Evolutionary conservation across 2,329 filamentous ascomycete genomes (phyloP).

Genomic region (Keithomyces neogunnii): DNA sequence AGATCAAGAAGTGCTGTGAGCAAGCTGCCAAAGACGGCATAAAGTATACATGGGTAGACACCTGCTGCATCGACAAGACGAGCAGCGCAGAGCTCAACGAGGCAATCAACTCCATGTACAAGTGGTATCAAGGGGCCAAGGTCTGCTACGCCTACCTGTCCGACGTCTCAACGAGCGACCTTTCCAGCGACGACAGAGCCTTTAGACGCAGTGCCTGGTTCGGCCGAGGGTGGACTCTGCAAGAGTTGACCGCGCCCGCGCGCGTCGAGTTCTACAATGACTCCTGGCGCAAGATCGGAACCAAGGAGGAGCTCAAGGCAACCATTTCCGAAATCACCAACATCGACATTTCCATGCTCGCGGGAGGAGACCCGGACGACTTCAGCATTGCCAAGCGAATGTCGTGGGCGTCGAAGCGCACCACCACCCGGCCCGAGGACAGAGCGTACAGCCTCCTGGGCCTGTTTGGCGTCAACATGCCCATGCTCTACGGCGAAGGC

Average conservation of each 20-base stretch:
- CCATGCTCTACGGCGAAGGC: constrained; percentile 19
- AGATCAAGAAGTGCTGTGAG: neutral
- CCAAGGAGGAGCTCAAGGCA: neutral
- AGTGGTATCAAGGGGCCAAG: neutral
- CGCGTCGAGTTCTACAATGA: neutral
- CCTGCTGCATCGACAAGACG: constrained; percentile 1
- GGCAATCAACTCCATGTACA: neutral
- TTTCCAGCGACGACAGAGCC: neutral
- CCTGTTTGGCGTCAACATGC: constrained; percentile 22
- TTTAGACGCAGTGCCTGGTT: neutral
- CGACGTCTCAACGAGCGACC: neutral
- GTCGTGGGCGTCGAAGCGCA: constrained; percentile 19
- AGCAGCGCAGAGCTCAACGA: neutral
- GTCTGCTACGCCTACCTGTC: constrained; percentile 5
- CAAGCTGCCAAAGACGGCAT: constrained; percentile 4
- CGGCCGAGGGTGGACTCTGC: neutral
- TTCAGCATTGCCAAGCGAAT: constrained; percentile 13
- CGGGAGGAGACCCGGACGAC: too few species aligned
- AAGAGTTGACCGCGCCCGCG: neutral
- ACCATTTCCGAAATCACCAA: neutral
- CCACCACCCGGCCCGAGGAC: constrained; percentile 18
- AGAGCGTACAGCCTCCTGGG: constrained; percentile 22
- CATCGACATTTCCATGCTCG: neutral
- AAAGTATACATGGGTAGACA: constrained; percentile 3
- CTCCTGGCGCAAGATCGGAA: neutral